Conservation (phyloP, 225 moss, liverwort and hornwort genomes). For the Lunularia cruciata region DNA sequence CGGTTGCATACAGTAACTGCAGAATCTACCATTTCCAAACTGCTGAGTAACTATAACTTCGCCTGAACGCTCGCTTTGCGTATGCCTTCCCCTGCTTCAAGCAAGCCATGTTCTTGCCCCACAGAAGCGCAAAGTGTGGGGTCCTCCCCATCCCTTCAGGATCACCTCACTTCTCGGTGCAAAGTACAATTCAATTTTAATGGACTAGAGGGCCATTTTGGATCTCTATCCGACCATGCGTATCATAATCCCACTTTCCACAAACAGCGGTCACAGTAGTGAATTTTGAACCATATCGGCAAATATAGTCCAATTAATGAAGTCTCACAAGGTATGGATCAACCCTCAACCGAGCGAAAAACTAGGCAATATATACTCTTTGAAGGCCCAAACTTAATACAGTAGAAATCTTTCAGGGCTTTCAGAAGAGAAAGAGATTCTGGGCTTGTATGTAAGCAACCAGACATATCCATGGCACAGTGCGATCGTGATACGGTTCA, state of each 20-base stretch:
- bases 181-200: background rate
- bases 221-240: slow-evolving; percentile 13
- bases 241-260: too few relatives aligned
- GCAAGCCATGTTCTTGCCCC: slow-evolving; percentile 3
- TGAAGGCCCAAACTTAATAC: background rate
- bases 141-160: background rate
- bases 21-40: too few relatives aligned
- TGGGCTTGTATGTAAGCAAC: background rate
- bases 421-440: slow-evolving; percentile 4
- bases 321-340: background rate
- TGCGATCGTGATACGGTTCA: background rate
- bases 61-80: too few relatives aligned
- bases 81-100: background rate
- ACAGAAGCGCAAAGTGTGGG: background rate
- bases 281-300: too few relatives aligned
- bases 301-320: too few relatives aligned
- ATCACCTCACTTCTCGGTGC: background rate
- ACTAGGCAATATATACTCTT: background rate
- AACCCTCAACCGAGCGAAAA: background rate
- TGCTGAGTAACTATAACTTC: too few relatives aligned
- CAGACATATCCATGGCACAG: background rate
- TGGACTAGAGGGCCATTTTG: background rate
- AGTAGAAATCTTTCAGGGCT: background rate
- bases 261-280: too few relatives aligned
- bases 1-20: too few relatives aligned